Conservation (phyloP, 495 filamentous ascomycete species). For the Penicillium samsonianum region DNA sequence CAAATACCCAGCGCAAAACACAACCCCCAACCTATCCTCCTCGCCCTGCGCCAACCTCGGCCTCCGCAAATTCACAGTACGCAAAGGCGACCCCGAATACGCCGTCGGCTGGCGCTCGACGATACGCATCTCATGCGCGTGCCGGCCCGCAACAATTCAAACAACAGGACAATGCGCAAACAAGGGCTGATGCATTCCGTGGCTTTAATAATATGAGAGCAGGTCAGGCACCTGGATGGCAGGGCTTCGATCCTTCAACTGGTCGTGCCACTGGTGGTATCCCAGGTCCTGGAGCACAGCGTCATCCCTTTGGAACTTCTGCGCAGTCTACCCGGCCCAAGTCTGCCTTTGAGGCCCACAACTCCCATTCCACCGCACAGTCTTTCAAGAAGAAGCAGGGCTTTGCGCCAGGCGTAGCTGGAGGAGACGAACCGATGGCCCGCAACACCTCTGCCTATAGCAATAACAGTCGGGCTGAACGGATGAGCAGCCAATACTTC, state of each 20-base stretch:
- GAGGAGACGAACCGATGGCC: conserved; percentile 59
- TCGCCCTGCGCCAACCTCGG: conserved; percentile 2
- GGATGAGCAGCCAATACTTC: conserved; percentile 36
- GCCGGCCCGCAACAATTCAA: conserved; percentile 45
- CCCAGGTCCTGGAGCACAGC: conserved; percentile 37
- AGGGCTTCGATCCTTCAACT: conserved; percentile 43
- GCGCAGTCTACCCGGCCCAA: conserved; percentile 28
- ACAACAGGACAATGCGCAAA: conserved; percentile 54
- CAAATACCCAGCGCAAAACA: conserved; percentile 32
- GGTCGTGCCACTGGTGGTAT: conserved; percentile 31
- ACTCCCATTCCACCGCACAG: conserved; percentile 34
- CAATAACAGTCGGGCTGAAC: conserved; percentile 42
- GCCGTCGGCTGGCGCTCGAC: conserved; percentile 54
- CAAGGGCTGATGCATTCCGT: conserved; percentile 58
- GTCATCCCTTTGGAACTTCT: conserved; percentile 33
- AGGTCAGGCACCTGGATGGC: conserved; percentile 35
- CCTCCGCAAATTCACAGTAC: conserved; percentile 31
- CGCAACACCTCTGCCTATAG: conserved; percentile 53
- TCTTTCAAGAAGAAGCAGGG: conserved; percentile 53
- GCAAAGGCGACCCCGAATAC: conserved; percentile 37
- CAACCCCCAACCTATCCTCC: conserved; percentile 29
- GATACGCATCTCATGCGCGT: conserved; percentile 55
- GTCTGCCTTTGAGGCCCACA: conserved; percentile 50
- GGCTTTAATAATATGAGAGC: conserved; percentile 74
- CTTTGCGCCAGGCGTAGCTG: conserved; percentile 55